Percentiles rank a stretch among this genome's conserved stretches.
phyloP scores from a whole-genome alignment of 1,284 basidiomycete genomes.

The Anthracocystis setariae region DNA sequence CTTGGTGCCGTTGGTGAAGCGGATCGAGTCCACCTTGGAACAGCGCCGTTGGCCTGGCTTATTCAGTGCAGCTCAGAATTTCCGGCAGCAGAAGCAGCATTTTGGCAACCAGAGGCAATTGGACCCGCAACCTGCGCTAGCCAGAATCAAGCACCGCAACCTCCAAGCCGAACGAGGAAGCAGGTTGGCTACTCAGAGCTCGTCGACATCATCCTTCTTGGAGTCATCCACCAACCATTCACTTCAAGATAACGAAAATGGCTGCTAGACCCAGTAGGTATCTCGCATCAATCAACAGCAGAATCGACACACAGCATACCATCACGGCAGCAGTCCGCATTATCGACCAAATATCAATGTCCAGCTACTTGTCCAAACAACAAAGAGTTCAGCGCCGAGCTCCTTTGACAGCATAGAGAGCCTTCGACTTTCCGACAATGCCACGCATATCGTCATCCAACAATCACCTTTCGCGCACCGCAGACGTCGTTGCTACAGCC shows the following conservation, averaged over 20 bases:
- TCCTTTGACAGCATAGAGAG: too few species aligned
- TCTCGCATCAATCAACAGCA: conserved; percentile 19
- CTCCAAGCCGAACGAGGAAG: conserved; percentile 1
- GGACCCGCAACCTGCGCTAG: too few species aligned
- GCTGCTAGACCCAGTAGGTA: conserved; percentile 61
- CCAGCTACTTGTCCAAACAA: too few species aligned
- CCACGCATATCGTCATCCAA: too few species aligned
- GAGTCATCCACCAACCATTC: conserved; percentile 50
- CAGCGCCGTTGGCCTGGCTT: too few species aligned
- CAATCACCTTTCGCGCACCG: too few species aligned
- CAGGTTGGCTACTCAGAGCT: conserved; percentile 38
- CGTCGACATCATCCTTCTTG: conserved; percentile 48
- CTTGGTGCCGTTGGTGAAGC: too few species aligned
- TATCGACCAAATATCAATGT: neutral
- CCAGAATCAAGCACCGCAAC: neutral
- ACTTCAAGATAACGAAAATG: conserved; percentile 60
- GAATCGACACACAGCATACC: conserved; percentile 5
- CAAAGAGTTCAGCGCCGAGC: conserved; percentile 1
- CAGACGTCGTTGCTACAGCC: too few species aligned
- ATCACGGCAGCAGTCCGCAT: conserved; percentile 1
- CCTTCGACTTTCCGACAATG: too few species aligned
- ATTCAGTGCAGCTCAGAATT: too few species aligned
- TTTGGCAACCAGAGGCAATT: neutral
- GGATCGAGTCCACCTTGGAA: too few species aligned
- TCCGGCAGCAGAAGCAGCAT: conserved; percentile 18